Base-by-base conservation (phyloP, 208 protist genomes). In the Crithidia acanthocephali region DNA sequence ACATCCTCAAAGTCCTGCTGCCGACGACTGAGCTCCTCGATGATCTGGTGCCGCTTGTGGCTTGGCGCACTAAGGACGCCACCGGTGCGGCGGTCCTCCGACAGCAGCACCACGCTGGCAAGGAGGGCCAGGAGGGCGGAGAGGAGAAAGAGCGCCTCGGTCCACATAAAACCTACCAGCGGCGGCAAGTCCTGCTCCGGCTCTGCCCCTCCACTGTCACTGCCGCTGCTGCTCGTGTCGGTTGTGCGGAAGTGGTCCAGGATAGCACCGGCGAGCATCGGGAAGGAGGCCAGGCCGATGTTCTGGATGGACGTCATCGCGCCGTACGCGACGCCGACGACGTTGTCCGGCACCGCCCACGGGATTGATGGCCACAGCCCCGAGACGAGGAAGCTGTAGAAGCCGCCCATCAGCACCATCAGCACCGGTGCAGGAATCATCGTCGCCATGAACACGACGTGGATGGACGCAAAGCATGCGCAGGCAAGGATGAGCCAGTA, bases 261-360 rank as follows among this genome's bases (percentile, higher is more conserved):
- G 13, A 94, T 86, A 11, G 44, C 50, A 16, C 91, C 93, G 33
- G 90, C 80, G 33, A 87, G 59, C 51, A 90, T 82, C 0, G 91
- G 86, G 52, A 96, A 90, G 3, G 79, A 64, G 8, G 88, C 87
- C n/a, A 95, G 69, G 16, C 91, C 91, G 55, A 90, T 86, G 65
- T 98, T 98, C 72, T 97, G 92, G 28, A 95, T 71, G 10, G 92
- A 83, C 9, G 93, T 98, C 93, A 98, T 98, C 50, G 90, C 73
- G 35, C 95, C 95, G 57, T 96, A 98, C 18, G 95, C 85, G 7
- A 96, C 78, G 16, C 90, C 92, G 10, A 95, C 79, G 23, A 90
- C 66, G 52, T 93, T 83, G 57, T 83, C 80, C 1, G 70, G 70
- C 11, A 98, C 86, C 5, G 81, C 80, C 76, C 79, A 92, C 6